These are phyloP conservation scores for Veloboletus limbatus DNA, from an alignment of 1,284 basidiomycete species.

Conservation along the genomic window DNA sequence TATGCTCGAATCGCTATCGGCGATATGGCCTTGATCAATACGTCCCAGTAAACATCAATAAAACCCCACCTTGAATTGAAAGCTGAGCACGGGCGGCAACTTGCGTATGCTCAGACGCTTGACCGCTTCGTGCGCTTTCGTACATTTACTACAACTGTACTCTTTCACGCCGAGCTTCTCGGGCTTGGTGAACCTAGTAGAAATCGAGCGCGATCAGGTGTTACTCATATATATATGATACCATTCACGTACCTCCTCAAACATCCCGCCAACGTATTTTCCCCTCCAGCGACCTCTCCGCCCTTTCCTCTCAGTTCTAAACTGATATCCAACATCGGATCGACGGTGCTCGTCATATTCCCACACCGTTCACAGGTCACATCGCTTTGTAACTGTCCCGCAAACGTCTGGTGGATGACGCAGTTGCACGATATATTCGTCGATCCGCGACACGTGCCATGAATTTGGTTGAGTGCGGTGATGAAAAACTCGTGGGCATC, in stretches of 20 bases:
- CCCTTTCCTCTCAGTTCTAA: constrained; percentile 73
- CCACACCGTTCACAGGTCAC: constrained; percentile 83
- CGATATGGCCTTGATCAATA: no score
- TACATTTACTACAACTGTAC: constrained; percentile 74
- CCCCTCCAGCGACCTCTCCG: constrained; percentile 39
- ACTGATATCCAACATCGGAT: constrained; percentile 91
- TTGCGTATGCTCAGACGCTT: constrained; percentile 84
- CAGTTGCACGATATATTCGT: constrained; percentile 83
- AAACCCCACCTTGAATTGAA: constrained; percentile 93
- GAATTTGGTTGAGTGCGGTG: constrained; percentile 79
- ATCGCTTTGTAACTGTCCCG: constrained; percentile 84
- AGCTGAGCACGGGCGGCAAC: constrained; percentile 87
- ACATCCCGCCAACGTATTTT: constrained; percentile 67
- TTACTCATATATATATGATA: no score
- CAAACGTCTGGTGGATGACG: constrained; percentile 89
- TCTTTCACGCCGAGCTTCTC: constrained; percentile 73
- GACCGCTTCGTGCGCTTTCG: constrained; percentile 69
- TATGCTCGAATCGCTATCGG: constrained; percentile 83
- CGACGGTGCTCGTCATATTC: constrained; percentile 75
- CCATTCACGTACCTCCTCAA: constrained; percentile 56
- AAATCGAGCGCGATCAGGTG: no score
- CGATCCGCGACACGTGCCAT: constrained; percentile 69
- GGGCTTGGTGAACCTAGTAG: constrained; percentile 65
- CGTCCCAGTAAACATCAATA: no score
- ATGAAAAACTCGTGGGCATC: constrained; percentile 94